Conservation (phyloP, 306 rosid genomes). For the Glycine soja region DNA sequence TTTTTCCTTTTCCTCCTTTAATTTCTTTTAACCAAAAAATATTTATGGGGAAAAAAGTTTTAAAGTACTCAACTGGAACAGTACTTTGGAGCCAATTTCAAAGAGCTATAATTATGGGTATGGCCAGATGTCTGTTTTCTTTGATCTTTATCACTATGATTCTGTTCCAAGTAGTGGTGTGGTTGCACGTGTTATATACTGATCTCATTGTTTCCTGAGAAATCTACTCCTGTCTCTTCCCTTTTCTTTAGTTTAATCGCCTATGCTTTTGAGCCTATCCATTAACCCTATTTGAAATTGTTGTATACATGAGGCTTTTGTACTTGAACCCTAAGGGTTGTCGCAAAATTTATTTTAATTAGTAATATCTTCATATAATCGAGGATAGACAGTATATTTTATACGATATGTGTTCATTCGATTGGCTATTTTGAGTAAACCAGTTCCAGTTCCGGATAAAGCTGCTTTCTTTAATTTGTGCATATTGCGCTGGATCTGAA, state of each 20-base stretch:
- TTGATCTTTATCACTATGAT: conserved; percentile 50
- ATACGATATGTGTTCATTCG: conserved; percentile 16
- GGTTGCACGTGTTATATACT: conserved; percentile 52
- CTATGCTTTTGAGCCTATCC: conserved; percentile 59
- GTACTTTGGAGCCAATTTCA: conserved; percentile 35
- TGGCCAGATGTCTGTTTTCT: conserved; percentile 28
- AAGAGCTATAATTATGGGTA: conserved; percentile 25
- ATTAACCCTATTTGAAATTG: conserved; percentile 41
- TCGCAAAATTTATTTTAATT: conserved; percentile 32
- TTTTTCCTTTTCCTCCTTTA: neutral
- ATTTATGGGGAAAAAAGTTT: neutral
- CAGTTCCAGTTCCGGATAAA: conserved; percentile 41
- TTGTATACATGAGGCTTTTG: conserved; percentile 40
- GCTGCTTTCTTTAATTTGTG: conserved; percentile 47
- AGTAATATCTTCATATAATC: conserved; percentile 8
- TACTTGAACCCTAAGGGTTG: conserved; percentile 50
- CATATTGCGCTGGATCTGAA: conserved; percentile 43
- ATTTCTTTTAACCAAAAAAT: neutral
- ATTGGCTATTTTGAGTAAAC: conserved; percentile 46
- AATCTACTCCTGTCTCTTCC: conserved; percentile 18
- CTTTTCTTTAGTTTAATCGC: conserved; percentile 33
- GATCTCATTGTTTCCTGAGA: conserved; percentile 47
- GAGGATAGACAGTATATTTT: conserved; percentile 13
- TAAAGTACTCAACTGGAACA: conserved; percentile 8
- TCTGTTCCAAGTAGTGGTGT: conserved; percentile 55